Evolutionary conservation across 2,329 filamentous ascomycete species (phyloP).

Genomic region (Endocalyx cinctus): DNA sequence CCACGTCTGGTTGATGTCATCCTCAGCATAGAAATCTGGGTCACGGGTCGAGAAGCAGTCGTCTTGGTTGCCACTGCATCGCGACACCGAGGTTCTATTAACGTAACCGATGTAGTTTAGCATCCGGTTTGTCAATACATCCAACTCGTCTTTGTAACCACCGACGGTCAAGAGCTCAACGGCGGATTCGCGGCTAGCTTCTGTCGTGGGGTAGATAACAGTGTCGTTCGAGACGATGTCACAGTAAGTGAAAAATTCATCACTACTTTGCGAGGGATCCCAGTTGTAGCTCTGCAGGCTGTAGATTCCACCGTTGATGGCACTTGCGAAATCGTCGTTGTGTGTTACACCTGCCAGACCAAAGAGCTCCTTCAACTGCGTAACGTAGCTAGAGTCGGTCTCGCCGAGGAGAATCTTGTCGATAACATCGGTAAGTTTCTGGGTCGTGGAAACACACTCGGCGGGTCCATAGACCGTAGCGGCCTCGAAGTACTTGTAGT

Average conservation of each 20-base stretch:
- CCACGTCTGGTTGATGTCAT: conserved; percentile 35
- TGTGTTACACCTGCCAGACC: conserved; percentile 40
- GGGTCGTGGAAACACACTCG: conserved; percentile 60
- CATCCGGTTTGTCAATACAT: conserved; percentile 36
- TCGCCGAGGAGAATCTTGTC: conserved; percentile 46
- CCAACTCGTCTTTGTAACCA: conserved; percentile 34
- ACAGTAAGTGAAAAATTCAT: conserved; percentile 44
- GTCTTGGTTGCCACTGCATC: conserved; percentile 26
- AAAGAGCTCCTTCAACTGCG: conserved; percentile 38
- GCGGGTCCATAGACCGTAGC: conserved; percentile 44
- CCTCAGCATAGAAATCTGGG: conserved; percentile 27
- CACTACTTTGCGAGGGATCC: conserved; percentile 42
- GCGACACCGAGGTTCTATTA: conserved; percentile 22
- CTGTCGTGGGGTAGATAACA: conserved; percentile 38
- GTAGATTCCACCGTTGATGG: conserved; percentile 36
- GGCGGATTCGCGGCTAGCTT: conserved; percentile 29
- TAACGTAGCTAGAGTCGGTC: conserved; percentile 35
- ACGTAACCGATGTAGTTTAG: conserved; percentile 50
- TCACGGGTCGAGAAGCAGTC: conserved; percentile 33
- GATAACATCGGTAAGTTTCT: conserved; percentile 48
- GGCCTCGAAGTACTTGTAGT: conserved; percentile 59
- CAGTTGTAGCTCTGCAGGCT: conserved; percentile 48
- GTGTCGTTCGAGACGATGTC: conserved; percentile 37
- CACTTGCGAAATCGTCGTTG: conserved; percentile 44
- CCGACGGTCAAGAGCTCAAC: conserved; percentile 35